Base-by-base conservation (phyloP, 768 basidiomycete species). In the Suillus variegatus region DNA sequence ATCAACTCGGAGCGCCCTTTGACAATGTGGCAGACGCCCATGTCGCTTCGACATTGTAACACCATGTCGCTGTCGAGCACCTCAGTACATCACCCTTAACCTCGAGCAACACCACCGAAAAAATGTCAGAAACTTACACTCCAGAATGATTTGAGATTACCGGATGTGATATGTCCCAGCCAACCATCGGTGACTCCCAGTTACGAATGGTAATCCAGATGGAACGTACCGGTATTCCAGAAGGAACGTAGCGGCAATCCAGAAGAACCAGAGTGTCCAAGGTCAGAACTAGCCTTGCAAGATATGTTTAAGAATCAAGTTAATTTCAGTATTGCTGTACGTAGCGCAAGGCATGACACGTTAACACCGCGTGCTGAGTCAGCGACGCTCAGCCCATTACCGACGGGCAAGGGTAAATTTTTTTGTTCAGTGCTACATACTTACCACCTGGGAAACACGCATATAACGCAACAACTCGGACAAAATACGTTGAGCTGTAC, bases 81-180 rank as follows among this genome's bases (percentile, higher is more conserved):
- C 18, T 25, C 41, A 32, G 58, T 16, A 43, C 18, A 60, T 32
- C 41, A 13, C 40, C 25, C 41, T 60, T 18, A 4, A 60, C 57
- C 40, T 60, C 58, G 35, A 60, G 41, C 58, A 18, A 60, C 25
- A 20, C 38, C 18, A 25, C 22, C 8, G 38, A 40, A 58, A 16
- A 16, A 14, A 41, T 40, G 36, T 18, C n/a, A 18, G 40, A 41
- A 18, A 41, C 40, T 25, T 41, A 18, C 22, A 16, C 57, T 58
- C 38, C 22, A 25, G 40, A 58, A 60, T 58, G 25, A 41, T 58
- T 41, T 58, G 57, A 58, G 57, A 58, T 60, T 60, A 43, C 43
- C 58, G 58, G 18, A 60, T 60, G 28, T 28, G 58, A 41, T 20
- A 60, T 60, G 41, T 60, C 43, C 40, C 58, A 43, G 58, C 28